Evolutionary conservation across 441 rosid genomes (phyloP).

Genomic region (Pelargonium fulgidum): DNA sequence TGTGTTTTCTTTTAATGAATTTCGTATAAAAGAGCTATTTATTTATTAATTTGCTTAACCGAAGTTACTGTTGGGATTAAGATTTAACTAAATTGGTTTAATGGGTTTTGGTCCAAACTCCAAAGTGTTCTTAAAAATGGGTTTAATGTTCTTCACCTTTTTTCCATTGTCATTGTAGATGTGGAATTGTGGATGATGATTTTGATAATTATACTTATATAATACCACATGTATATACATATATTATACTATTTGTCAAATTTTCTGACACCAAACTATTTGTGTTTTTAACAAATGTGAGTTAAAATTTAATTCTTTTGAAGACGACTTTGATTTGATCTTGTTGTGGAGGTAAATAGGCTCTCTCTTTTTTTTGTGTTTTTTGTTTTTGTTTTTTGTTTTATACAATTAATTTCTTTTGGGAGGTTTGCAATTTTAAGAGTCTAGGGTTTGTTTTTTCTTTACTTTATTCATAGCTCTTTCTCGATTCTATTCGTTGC

Average conservation of each 20-base stretch:
- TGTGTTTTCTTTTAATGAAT: background rate
- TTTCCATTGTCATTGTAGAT: background rate
- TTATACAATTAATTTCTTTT: slow-evolving; percentile 2
- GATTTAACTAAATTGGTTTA: background rate
- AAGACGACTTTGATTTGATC: slow-evolving; percentile 3
- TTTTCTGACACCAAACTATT: slow-evolving; percentile 4
- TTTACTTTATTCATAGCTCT: background rate
- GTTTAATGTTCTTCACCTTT: slow-evolving; percentile 9
- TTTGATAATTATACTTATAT: background rate
- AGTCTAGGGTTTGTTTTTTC: background rate
- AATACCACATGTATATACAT: background rate
- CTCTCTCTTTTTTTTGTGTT: background rate
- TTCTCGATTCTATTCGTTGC: background rate
- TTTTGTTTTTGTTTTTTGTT: background rate
- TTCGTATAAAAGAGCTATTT: no score
- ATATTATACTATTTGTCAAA: background rate
- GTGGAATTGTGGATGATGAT: background rate
- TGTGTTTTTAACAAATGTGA: background rate
- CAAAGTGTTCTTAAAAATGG: background rate
- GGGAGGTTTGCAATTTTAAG: background rate
- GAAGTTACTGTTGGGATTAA: no score
- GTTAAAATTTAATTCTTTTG: background rate
- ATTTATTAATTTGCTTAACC: no score
- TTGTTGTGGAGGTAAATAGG: background rate
- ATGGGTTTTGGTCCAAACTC: background rate